Base-by-base conservation (phyloP, 129 eudicot species). In the Lonicera japonica region DNA sequence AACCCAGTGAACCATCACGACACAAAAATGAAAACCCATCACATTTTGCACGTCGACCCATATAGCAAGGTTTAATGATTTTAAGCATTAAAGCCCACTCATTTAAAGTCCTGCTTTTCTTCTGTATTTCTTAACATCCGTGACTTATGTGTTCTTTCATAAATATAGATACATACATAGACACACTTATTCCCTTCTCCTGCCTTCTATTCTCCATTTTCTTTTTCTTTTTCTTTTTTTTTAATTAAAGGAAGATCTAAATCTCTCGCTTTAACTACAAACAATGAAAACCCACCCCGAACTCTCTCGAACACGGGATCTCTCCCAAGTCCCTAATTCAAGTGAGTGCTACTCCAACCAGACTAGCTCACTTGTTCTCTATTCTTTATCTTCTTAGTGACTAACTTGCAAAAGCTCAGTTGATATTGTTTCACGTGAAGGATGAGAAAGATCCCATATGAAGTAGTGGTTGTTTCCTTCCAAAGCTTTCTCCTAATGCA, bases 381-480 rank as follows among this genome's bases (percentile, higher is more conserved):
- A 16, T 5, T 54, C 58, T 18, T 21, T 54, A 0, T 54, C 11
- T 54, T 15, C 29, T 56, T 11, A n/a, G n/a, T n/a, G n/a, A n/a
- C n/a, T n/a, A n/a, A n/a, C 34, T 6, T 6, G 6, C 36, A 29
- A 6, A 29, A 29, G 6, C 36, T 21, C 34, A 5, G n/a, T 56
- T 12, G 60, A 56, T 56, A 21, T 24, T 56, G 60, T 23, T 2
- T 56, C 34, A 56, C 60, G 60, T 56, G 38, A 56, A 21, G 60
- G 50, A 2, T 10, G 16, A 8, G 13, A 14, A 43, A 43, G 50
- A 43, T 10, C 50, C 50, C 13, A 43, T 14, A 43, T 43, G 50
- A 43, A 3, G 36, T 29, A 29, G 4, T 29, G 50, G 13, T 43
- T 43, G 50, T 43, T 43, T 43, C 16, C 50, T 43, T 43, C 50